Conservation (phyloP, 495 filamentous ascomycete genomes). For the Hypoxylon intermedium region DNA sequence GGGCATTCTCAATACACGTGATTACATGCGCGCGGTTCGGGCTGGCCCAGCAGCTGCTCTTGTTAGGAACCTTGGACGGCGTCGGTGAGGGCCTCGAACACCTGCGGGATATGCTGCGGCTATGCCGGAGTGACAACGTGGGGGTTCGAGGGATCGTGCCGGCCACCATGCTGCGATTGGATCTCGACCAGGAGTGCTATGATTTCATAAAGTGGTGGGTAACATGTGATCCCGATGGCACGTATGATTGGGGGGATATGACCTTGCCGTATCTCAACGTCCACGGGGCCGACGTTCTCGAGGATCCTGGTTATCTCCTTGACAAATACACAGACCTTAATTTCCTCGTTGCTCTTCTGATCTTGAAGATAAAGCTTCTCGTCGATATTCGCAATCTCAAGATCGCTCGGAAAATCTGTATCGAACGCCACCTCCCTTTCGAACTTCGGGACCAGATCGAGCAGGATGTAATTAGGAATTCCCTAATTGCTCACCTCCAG, state of each 20-base stretch:
- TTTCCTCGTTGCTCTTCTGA: conserved; percentile 38
- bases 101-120: conserved; percentile 48
- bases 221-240: conserved; percentile 27
- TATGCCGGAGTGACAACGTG: conserved; percentile 56
- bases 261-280: conserved; percentile 43
- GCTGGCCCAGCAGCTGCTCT: conserved; percentile 37
- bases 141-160: conserved; percentile 52
- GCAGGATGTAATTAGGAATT: conserved; percentile 22
- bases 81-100: conserved; percentile 47
- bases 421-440: conserved; percentile 18
- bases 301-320: conserved; percentile 25
- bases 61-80: conserved; percentile 46
- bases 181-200: conserved; percentile 62
- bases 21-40: conserved; percentile 53
- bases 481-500: conserved; percentile 25
- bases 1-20: conserved; percentile 45
- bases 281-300: conserved; percentile 49
- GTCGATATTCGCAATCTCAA: conserved; percentile 45
- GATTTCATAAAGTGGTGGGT: conserved; percentile 62
- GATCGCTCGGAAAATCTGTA: conserved; percentile 32
- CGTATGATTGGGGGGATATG: conserved; percentile 51
- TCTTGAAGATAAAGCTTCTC: conserved; percentile 51
- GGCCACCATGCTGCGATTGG: conserved; percentile 52
- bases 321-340: conserved; percentile 29
- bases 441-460: conserved; percentile 37